These are phyloP conservation scores for Aspergillus fumigatus DNA, from an alignment of 2,329 filamentous ascomycete genomes.

Conservation along the genomic window DNA sequence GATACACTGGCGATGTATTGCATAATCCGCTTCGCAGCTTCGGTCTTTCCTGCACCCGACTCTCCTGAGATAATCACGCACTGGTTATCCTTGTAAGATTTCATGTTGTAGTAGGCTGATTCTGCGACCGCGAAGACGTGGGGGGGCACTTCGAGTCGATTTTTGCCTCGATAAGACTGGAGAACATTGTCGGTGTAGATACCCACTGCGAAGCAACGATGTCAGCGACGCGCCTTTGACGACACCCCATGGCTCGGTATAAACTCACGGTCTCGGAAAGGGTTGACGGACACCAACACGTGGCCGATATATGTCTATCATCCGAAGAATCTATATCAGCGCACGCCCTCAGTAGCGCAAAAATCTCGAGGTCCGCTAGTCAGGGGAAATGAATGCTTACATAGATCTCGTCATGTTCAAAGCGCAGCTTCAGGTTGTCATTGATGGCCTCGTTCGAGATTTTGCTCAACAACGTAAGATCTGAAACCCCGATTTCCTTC, in stretches of 20 bases:
- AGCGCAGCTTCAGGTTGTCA: constrained; percentile 96
- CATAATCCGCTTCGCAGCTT: constrained; percentile 98
- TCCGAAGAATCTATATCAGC: constrained; percentile 12
- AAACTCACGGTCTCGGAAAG: constrained; percentile 75
- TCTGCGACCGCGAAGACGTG: constrained; percentile 98
- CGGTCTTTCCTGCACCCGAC: constrained; percentile 96
- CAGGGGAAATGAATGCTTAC: constrained; percentile 39
- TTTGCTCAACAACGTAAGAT: constrained; percentile 95
- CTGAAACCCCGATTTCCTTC: constrained; percentile 98
- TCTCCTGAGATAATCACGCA: constrained; percentile 99
- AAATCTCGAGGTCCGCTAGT: constrained; percentile 11
- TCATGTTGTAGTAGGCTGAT: constrained; percentile 98
- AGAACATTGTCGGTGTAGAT: constrained; percentile 96
- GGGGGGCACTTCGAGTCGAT: constrained; percentile 85
- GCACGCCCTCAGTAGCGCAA: constrained; percentile 8
- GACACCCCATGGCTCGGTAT: neutral
- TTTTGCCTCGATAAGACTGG: constrained; percentile 93
- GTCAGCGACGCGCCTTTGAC: neutral
- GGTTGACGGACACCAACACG: constrained; percentile 98
- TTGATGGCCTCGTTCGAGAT: constrained; percentile 99
- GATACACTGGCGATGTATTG: constrained; percentile 99
- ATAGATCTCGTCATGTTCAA: constrained; percentile 97
- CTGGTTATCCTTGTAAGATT: constrained; percentile 97
- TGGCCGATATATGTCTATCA: constrained; percentile 91
- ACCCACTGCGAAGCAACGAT: constrained; percentile 55